Conservation (phyloP, 2,329 filamentous ascomycete genomes). For the Aspergillus unguis region DNA sequence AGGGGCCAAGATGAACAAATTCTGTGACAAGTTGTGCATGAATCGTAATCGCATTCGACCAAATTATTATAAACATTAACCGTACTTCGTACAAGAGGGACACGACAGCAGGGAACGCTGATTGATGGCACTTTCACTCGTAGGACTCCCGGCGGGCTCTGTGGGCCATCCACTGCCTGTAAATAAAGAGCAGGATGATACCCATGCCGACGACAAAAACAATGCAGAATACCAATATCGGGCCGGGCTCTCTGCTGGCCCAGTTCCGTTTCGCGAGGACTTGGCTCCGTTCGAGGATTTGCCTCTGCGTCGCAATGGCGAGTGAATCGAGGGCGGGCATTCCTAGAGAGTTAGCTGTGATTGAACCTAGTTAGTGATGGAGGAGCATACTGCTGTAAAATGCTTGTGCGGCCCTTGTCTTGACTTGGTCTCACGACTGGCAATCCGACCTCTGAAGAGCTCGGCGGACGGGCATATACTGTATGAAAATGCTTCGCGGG, state of each 20-base stretch:
- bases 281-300: slow-evolving; percentile 37
- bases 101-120: too few species aligned
- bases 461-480: background rate
- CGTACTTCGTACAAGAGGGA: background rate
- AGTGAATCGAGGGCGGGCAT: slow-evolving; percentile 32
- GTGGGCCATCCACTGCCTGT: slow-evolving; percentile 41
- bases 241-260: slow-evolving; percentile 56
- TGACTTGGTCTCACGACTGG: too few species aligned
- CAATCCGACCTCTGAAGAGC: background rate
- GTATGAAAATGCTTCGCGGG: background rate
- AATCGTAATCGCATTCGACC: background rate
- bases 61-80: background rate
- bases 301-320: slow-evolving; percentile 16
- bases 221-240: slow-evolving; percentile 62
- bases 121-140: slow-evolving; percentile 7
- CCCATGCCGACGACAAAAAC: slow-evolving; percentile 55
- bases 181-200: slow-evolving; percentile 50
- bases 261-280: slow-evolving; percentile 50
- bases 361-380: background rate
- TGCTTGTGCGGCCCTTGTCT: background rate
- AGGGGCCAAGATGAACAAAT: too few species aligned
- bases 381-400: background rate
- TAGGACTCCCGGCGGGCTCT: slow-evolving; percentile 26
- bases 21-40: background rate
- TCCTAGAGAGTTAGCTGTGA: background rate